These are phyloP conservation scores for Thymus mandschuricus DNA, from an alignment of 257 asterid species.

Conservation along the genomic window DNA sequence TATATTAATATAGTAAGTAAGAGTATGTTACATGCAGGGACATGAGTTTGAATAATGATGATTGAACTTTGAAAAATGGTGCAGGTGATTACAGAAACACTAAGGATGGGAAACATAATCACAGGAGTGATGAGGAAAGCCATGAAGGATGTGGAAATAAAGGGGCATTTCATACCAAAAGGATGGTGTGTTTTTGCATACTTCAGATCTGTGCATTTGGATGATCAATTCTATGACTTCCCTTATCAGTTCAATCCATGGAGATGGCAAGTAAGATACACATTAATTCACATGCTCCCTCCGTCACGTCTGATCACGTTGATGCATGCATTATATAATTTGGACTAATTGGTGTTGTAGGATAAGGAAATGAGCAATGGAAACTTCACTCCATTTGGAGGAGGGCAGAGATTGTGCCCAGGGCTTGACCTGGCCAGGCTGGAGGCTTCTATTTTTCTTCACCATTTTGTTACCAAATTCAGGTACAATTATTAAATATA, in stretches of 20 bases:
- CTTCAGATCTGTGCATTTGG: constrained; percentile 91
- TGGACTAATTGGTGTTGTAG: constrained; percentile 32
- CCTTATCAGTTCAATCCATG: constrained; percentile 85
- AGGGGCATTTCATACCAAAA: constrained; percentile 73
- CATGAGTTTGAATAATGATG: background rate
- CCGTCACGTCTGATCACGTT: no score
- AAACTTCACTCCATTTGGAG: constrained; percentile 91
- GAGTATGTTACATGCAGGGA: background rate
- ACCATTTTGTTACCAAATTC: constrained; percentile 83
- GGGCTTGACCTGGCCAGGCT: constrained; percentile 95
- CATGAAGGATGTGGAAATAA: constrained; percentile 80
- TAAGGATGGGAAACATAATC: constrained; percentile 86
- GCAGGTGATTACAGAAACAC: constrained; percentile 84
- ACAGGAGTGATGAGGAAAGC: constrained; percentile 91
- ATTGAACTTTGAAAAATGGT: background rate
- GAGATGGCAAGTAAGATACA: constrained; percentile 90
- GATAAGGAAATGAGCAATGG: constrained; percentile 50
- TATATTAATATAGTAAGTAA: no score
- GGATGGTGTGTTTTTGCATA: constrained; percentile 84
- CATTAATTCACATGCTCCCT: background rate
- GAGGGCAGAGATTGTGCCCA: constrained; percentile 93
- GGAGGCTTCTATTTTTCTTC: constrained; percentile 90
- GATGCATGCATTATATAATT: background rate
- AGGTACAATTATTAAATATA: constrained; percentile 53
- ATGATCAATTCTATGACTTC: constrained; percentile 56